Evolutionary conservation across 495 filamentous ascomycete genomes (phyloP).

Genomic region (Penicillium daleae): DNA sequence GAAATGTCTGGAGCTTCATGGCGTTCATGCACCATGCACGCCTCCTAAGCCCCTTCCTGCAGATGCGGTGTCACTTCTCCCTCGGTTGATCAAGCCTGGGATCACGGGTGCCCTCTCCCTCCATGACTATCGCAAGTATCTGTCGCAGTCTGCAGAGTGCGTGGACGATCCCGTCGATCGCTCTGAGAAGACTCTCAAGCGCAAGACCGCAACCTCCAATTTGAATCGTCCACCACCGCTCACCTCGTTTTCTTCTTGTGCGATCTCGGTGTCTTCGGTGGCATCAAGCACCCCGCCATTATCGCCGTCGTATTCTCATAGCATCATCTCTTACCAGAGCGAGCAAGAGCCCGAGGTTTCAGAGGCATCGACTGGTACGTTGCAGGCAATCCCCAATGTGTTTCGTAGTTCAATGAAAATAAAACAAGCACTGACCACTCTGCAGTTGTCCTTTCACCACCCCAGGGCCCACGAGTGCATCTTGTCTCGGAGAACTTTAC

Average conservation of each 20-base stretch:
- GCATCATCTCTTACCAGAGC: slow-evolving; percentile 38
- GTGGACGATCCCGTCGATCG: slow-evolving; percentile 33
- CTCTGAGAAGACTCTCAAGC: slow-evolving; percentile 36
- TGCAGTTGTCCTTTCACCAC: slow-evolving; percentile 20
- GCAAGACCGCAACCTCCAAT: slow-evolving; percentile 43
- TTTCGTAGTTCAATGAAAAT: slow-evolving; percentile 1
- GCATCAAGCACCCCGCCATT: slow-evolving; percentile 49
- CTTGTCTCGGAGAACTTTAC: slow-evolving; percentile 30
- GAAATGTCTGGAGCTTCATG: slow-evolving; percentile 21
- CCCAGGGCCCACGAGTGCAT: slow-evolving; percentile 27
- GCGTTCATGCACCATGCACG: slow-evolving; percentile 26
- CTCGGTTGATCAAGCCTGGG: slow-evolving; percentile 28
- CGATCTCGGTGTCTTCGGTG: slow-evolving; percentile 37
- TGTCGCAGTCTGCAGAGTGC: slow-evolving; percentile 34
- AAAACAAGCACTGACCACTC: slow-evolving; percentile 20
- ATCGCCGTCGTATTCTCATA: slow-evolving; percentile 48
- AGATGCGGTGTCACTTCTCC: slow-evolving; percentile 27
- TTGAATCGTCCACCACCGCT: slow-evolving; percentile 33
- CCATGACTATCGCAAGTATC: slow-evolving; percentile 41
- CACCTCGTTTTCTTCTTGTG: slow-evolving; percentile 26
- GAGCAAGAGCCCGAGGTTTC: slow-evolving; percentile 38
- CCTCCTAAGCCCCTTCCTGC: slow-evolving; percentile 22
- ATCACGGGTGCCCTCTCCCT: slow-evolving; percentile 36
- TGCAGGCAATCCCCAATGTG: slow-evolving; percentile 1
- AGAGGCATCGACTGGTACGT: slow-evolving; percentile 33